Evolutionary conservation across 192 early-diverging fungal species (phyloP), one percentile per base, ranked within the genome.

Genomic region (Coemansia sp.): DNA sequence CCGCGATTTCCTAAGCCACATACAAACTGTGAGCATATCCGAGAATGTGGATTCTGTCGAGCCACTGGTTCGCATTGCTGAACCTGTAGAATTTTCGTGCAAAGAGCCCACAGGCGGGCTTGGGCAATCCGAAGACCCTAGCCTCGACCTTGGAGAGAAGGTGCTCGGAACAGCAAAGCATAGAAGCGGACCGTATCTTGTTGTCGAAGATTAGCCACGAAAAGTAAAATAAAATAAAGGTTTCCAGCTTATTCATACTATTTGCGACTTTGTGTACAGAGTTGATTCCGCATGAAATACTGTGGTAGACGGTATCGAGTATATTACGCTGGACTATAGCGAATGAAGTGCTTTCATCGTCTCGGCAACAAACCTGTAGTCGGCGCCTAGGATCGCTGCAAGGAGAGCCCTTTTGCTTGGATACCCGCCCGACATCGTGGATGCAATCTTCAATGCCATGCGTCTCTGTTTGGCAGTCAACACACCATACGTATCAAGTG

Each of bases 1-100:
- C 16, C 66, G 73, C 33, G 67, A 76, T 67, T 74, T 81, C 48
- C 44, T 81, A 39, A 69, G 78, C 46, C 78, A 81, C 24, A 66
- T 81, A 4, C 66, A 63, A 21, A 61, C 52, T 0, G 73, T 69
- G 18, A 59, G 49, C 26, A 38, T 56, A 43, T 66, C 69, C 9
- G 78, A 66, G 39, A 63, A 75, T 24, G 38, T 81, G 14, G 56
- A 57, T 20, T 33, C 60, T 2, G 70, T 76, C 7, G 52, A 69
- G 48, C 78, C 78, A 0, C 57, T 81, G 43, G 60, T 69, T 14
- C 63, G 78, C 3, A 81, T 81, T 48, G 48, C 63, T 15, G 73
- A 81, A 56, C 69, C 73, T 10, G 33, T 81, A 12, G 23, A 30
- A 10, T 81, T 81, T 52, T 66, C 78, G 6, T 41, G 39, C 20